A percentile compares a stretch with the other conserved stretches of the same genome.
Evolutionary conservation across 73 alveolate genomes (phyloP).

Genomic region (Paramecium caudatum): DNA sequence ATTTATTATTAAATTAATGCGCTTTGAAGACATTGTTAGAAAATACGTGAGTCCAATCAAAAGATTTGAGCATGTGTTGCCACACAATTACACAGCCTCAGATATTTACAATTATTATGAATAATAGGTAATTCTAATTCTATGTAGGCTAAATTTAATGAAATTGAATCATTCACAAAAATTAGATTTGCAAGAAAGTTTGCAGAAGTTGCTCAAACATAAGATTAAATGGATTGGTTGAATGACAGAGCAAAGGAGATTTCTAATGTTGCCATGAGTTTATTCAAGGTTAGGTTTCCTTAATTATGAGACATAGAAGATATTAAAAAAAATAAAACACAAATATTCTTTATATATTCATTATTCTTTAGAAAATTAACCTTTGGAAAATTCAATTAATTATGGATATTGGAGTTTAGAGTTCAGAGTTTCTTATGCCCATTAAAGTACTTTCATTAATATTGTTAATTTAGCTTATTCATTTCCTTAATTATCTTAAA

Average conservation of each 20-base stretch:
- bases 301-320: constrained; percentile 37
- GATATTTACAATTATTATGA: constrained; percentile 42
- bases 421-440: constrained; percentile 41
- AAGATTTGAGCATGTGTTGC: constrained; percentile 47
- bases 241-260: constrained; percentile 51
- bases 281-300: constrained; percentile 43
- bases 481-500: constrained; percentile 34
- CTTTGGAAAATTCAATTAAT: constrained; percentile 5
- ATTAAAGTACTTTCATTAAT: constrained; percentile 16
- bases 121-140: background rate
- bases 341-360: background rate
- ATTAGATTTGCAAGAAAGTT: constrained; percentile 67
- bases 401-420: constrained; percentile 39
- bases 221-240: constrained; percentile 65
- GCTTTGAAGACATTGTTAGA: constrained; percentile 48
- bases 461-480: constrained; percentile 25
- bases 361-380: constrained; percentile 6
- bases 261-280: background rate
- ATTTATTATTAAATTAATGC: background rate
- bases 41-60: constrained; percentile 34
- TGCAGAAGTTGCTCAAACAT: constrained; percentile 33
- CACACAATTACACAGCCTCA: constrained; percentile 52
- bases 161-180: constrained; percentile 60
- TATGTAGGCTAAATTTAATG: constrained; percentile 69
- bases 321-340: constrained; percentile 43